A percentile compares a stretch with the other conserved stretches of the same genome.
Evolutionary conservation across 805 yeast genomes (phyloP).

Genomic region (Candida pseudoglaebosa): DNA sequence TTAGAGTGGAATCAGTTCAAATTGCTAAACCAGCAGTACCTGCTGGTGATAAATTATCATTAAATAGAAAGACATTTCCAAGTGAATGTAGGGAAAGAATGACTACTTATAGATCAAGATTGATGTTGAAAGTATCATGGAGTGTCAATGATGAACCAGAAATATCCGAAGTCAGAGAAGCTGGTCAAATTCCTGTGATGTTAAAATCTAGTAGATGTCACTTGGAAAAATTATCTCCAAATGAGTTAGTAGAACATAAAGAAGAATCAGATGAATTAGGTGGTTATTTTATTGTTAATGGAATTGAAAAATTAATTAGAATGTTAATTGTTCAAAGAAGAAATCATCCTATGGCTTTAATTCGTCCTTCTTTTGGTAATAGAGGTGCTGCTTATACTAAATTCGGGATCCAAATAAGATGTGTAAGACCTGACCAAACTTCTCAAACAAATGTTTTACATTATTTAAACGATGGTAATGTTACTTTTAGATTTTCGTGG

Average conservation of each 20-base stretch:
- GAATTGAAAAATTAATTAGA: slow-evolving; percentile 93
- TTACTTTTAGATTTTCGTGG: slow-evolving; percentile 96
- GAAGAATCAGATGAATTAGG: slow-evolving; percentile 97
- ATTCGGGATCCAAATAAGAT: slow-evolving; percentile 90
- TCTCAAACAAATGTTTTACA: slow-evolving; percentile 98
- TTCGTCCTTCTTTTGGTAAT: slow-evolving; percentile 89
- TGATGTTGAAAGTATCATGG: slow-evolving; percentile 79
- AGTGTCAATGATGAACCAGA: slow-evolving; percentile 85
- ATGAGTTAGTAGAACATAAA: slow-evolving; percentile 66
- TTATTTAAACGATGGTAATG: slow-evolving; percentile 92
- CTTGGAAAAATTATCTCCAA: slow-evolving; percentile 76
- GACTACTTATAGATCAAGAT: slow-evolving; percentile 73
- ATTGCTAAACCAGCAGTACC: slow-evolving; percentile 80
- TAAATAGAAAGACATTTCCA: slow-evolving; percentile 78
- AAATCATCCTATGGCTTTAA: slow-evolving; percentile 96
- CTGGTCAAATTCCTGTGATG: slow-evolving; percentile 91
- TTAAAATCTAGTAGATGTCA: slow-evolving; percentile 88
- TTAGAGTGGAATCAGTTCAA: slow-evolving; percentile 87
- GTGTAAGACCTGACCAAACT: slow-evolving; percentile 94
- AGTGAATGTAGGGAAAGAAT: slow-evolving; percentile 83
- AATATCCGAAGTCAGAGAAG: slow-evolving; percentile 76
- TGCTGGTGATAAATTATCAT: slow-evolving; percentile 63
- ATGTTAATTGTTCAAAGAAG: slow-evolving; percentile 98
- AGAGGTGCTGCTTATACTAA: slow-evolving; percentile 89
- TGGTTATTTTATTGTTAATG: slow-evolving; percentile 93